Conservation (phyloP, 2,329 filamentous ascomycete genomes). For the Parastagonospora nodorum region DNA sequence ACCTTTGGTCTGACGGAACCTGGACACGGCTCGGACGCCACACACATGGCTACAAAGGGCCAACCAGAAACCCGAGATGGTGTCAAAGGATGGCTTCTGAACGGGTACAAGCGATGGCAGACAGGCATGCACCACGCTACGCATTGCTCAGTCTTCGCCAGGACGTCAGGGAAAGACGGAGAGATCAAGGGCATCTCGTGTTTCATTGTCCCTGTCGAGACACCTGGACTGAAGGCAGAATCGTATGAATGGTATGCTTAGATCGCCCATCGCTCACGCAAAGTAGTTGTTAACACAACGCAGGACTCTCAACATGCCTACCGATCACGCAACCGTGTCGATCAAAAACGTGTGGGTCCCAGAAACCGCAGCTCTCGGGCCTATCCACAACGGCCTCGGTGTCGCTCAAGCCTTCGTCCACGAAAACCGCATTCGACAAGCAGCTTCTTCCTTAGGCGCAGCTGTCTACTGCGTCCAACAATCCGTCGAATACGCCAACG, state of each 20-base stretch:
- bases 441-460: constrained; percentile 63
- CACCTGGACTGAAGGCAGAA: constrained; percentile 59
- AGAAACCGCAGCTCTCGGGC: constrained; percentile 57
- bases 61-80: constrained; percentile 52
- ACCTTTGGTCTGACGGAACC: constrained; percentile 69
- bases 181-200: constrained; percentile 63
- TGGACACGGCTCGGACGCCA: constrained; percentile 66
- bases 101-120: constrained; percentile 69
- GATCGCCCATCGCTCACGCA: not conserved
- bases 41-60: constrained; percentile 64
- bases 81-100: constrained; percentile 57
- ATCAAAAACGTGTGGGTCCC: constrained; percentile 64
- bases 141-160: constrained; percentile 66
- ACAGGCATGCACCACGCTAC: constrained; percentile 66
- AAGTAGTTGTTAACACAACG: too few relatives aligned
- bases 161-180: constrained; percentile 60
- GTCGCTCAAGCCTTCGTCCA: constrained; percentile 70
- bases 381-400: constrained; percentile 59
- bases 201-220: constrained; percentile 61
- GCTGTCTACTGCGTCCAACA: constrained; percentile 65
- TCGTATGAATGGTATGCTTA: constrained; percentile 60
- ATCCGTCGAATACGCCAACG: constrained; percentile 61
- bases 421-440: constrained; percentile 69
- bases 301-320: constrained; percentile 69
- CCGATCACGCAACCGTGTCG: constrained; percentile 66